Conservation (phyloP, 2,329 filamentous ascomycete genomes). For the Cladosporium sp. region DNA sequence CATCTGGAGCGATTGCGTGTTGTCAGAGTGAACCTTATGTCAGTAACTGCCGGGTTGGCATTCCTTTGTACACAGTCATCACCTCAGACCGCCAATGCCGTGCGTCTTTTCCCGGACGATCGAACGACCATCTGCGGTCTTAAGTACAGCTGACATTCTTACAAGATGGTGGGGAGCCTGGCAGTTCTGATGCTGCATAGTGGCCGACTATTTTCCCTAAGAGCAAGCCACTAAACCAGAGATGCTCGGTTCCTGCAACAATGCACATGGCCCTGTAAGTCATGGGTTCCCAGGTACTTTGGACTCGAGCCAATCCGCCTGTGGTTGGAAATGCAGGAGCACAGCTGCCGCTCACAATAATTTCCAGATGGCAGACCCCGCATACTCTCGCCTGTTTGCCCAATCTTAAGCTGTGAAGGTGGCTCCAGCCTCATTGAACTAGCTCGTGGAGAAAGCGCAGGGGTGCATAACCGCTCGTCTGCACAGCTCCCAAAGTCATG, state of each 20-base stretch:
- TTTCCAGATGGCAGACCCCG: constrained; percentile 7
- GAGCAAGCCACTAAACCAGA: constrained; percentile 5
- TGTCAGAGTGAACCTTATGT: constrained; percentile 6
- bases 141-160: background rate
- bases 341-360: constrained; percentile 9
- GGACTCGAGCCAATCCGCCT: constrained; percentile 3
- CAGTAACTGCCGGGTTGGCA: constrained; percentile 8
- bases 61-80: constrained; percentile 9
- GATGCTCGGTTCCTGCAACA: constrained; percentile 10
- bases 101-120: background rate
- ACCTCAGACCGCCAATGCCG: constrained; percentile 1
- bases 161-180: constrained; percentile 1
- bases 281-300: constrained; percentile 7
- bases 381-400: constrained; percentile 3
- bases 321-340: constrained; percentile 8
- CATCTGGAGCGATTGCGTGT: constrained; percentile 27
- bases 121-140: constrained; percentile 1
- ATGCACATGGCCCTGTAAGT: constrained; percentile 7
- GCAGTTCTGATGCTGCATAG: constrained; percentile 9
- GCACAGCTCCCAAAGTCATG: background rate
- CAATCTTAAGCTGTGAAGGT: background rate
- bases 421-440: constrained; percentile 10
- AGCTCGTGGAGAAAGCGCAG: constrained; percentile 5
- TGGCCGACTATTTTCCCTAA: background rate
- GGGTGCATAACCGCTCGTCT: constrained; percentile 11